Evolutionary conservation across 2,329 filamentous ascomycete species (phyloP).

Genomic region (Penicillium frequentans): DNA sequence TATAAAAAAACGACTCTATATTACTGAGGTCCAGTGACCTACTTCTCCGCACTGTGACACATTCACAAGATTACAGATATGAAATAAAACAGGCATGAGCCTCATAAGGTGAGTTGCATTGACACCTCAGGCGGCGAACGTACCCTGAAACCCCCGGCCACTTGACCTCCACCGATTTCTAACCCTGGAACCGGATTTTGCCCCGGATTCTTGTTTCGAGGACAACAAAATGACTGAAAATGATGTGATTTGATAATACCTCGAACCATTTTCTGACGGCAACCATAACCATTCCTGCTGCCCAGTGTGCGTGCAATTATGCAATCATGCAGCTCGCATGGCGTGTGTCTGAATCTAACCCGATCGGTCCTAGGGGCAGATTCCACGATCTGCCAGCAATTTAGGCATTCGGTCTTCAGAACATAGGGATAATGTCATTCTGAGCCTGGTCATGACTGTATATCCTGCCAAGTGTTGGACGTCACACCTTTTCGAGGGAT

Average conservation of each 20-base stretch:
- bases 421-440: not conserved
- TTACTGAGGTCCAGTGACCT: not conserved
- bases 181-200: not conserved
- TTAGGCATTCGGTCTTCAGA: not conserved
- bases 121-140: not conserved
- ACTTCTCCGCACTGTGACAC: not conserved
- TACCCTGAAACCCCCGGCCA: not conserved
- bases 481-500: not conserved
- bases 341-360: not conserved
- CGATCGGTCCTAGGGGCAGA: constrained; percentile 4
- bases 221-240: not conserved
- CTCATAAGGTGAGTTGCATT: not conserved
- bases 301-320: not conserved
- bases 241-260: not conserved
- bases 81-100: not conserved
- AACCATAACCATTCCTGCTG: not conserved
- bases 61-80: not conserved
- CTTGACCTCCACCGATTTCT: not conserved
- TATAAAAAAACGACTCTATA: not conserved
- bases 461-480: not conserved
- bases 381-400: constrained; percentile 1
- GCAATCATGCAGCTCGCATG: not conserved
- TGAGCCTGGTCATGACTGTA: not conserved
- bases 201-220: not conserved
- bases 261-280: not conserved